Evolutionary conservation across 192 early-diverging fungal genomes (phyloP), one percentile per base, ranked within the genome.

Genomic region (Gryganskiella cystojenkinii): DNA sequence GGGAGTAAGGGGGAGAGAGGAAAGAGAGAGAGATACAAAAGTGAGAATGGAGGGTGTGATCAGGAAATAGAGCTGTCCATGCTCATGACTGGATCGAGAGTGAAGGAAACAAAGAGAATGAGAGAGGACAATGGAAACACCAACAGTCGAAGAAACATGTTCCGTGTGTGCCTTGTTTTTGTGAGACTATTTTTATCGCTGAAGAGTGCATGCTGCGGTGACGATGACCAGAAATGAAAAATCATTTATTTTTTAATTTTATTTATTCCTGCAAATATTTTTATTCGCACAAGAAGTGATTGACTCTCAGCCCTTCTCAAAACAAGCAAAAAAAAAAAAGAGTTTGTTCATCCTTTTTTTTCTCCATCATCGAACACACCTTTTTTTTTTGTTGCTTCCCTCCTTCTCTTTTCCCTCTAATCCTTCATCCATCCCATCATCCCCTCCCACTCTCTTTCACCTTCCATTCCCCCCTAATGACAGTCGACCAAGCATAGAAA

Each of bases 401-500:
- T 61, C 45, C 25, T 28, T 40, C 37, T 40, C 37, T 40, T 40
- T 13, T 13, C 37, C 13, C 13, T 13, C 5, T 40, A 5, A 40
- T 13, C 37, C 37, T 40, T 13, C 13, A 40, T 5, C 5, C 37
- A 13, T 9, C 37, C 37, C 37, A 40, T 40, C 58, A 4, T 44
- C 58, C 28, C 44, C 37, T 43, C 28, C 34, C 35, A 54, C 52
- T 65, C 35, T 55, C 31, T 56, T 27, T 11, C 34, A 43, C 61
- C 24, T 14, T 50, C 30, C 24, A 22, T 30, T 24, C 31, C 4
- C 52, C 15, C 31, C 54, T 44, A 45, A 2, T 46, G 20, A 46
- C 45, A 14, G 45, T 20, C 45, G 20, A 46, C 45, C 15, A 46
- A 46, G 9, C 50, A 51, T 2, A 9, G 3, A 51, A 2, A 25